Conservation (phyloP, 768 basidiomycete genomes). For the Hemileccinum impolitum region DNA sequence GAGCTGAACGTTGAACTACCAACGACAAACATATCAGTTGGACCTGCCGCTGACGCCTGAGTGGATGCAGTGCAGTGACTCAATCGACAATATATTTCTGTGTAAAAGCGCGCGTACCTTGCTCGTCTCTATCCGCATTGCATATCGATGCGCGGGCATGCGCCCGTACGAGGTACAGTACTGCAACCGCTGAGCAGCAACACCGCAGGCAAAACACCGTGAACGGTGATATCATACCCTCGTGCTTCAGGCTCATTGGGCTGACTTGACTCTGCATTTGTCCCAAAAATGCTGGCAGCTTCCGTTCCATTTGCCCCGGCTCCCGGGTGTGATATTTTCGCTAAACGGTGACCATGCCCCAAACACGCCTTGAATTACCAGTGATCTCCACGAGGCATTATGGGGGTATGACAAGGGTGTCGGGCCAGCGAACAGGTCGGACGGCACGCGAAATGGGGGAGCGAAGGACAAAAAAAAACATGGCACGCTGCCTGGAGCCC, state of each 20-base stretch:
- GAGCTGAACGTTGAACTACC: neutral
- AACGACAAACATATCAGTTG: slow-evolving; percentile 2
- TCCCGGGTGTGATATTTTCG: slow-evolving; percentile 10
- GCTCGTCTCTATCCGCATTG: slow-evolving; percentile 16
- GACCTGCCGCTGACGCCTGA: slow-evolving; percentile 1
- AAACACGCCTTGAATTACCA: slow-evolving; percentile 17
- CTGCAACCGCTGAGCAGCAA: slow-evolving; percentile 6
- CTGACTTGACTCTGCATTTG: slow-evolving; percentile 1
- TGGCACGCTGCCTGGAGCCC: neutral
- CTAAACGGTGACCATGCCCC: slow-evolving; percentile 10
- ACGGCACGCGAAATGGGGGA: slow-evolving; percentile 1
- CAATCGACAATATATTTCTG: slow-evolving; percentile 5
- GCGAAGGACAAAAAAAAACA: slow-evolving; percentile 11
- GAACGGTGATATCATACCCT: slow-evolving; percentile 2
- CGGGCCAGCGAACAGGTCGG: slow-evolving; percentile 1
- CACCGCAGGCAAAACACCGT: slow-evolving; percentile 2
- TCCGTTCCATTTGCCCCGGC: slow-evolving; percentile 8
- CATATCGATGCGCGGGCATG: slow-evolving; percentile 1
- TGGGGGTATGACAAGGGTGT: slow-evolving; percentile 16
- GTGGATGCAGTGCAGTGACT: slow-evolving; percentile 23
- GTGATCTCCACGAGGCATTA: slow-evolving; percentile 14
- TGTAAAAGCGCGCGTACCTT: slow-evolving; percentile 15
- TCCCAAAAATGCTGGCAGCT: neutral
- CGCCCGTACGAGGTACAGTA: slow-evolving; percentile 1
- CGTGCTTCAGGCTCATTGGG: neutral